These are phyloP conservation scores for Phoma sp. DNA, from an alignment of 2,329 filamentous ascomycete genomes.

Conservation along the genomic window DNA sequence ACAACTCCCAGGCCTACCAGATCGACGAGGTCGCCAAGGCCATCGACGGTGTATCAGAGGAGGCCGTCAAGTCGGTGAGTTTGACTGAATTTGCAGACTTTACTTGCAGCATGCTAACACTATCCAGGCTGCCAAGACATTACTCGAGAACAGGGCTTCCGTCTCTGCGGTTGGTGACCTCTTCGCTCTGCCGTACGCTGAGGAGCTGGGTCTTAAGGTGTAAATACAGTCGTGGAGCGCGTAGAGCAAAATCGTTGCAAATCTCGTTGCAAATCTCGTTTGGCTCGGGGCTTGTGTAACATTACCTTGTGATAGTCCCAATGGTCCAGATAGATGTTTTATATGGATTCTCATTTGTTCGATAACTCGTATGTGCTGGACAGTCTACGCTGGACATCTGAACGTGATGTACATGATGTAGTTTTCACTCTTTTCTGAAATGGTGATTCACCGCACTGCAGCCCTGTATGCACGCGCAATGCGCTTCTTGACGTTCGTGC, in stretches of 20 bases:
- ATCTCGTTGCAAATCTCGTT: constrained; percentile 28
- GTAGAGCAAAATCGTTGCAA: constrained; percentile 22
- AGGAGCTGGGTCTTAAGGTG: constrained; percentile 92
- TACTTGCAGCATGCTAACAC: constrained; percentile 25
- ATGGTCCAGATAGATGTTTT: constrained; percentile 50
- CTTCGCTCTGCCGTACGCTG: constrained; percentile 86
- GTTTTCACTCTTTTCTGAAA: no score
- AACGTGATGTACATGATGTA: no score
- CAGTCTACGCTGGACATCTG: no score
- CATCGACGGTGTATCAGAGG: constrained; percentile 80
- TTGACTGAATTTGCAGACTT: neutral
- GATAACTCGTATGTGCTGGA: no score
- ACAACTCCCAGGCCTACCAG: constrained; percentile 82
- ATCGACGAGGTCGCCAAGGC: constrained; percentile 79
- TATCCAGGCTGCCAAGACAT: constrained; percentile 79
- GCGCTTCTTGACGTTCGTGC: neutral
- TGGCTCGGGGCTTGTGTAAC: constrained; percentile 47
- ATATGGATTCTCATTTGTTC: constrained; percentile 36
- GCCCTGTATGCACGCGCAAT: no score
- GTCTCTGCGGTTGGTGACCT: constrained; percentile 92
- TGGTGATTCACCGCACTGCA: no score
- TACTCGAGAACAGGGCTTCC: constrained; percentile 86
- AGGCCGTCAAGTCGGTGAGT: constrained; percentile 85
- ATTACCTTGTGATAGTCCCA: constrained; percentile 51
- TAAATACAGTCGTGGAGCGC: constrained; percentile 62